Conservation (phyloP, 352 stramenopile genomes). For the Pilasporangium apinafurcum region DNA sequence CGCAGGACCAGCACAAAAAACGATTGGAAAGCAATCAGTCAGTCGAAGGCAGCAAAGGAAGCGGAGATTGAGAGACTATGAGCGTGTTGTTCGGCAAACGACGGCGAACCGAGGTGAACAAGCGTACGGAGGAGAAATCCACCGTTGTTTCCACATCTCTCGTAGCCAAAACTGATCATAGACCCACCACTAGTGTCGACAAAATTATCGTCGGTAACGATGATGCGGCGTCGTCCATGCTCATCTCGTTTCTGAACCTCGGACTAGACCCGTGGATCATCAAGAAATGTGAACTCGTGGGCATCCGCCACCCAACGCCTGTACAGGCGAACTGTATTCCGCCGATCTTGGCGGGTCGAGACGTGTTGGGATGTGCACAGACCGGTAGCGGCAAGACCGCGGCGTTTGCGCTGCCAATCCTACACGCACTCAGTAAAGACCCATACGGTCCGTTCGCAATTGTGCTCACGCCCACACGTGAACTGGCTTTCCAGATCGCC, state of each 20-base stretch:
- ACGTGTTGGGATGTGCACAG: slow-evolving; percentile 91
- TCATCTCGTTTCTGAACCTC: slow-evolving; percentile 81
- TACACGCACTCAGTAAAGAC: slow-evolving; percentile 93
- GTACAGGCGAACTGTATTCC: slow-evolving; percentile 91
- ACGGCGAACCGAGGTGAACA: too few relatives aligned
- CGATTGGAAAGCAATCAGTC: too few relatives aligned
- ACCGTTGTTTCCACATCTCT: background rate
- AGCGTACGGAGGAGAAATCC: slow-evolving; percentile 12
- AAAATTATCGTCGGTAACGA: slow-evolving; percentile 36
- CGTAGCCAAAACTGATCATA: background rate
- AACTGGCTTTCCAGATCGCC: slow-evolving; percentile 98
- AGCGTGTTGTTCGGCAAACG: slow-evolving; percentile 79
- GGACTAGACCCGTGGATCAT: slow-evolving; percentile 86
- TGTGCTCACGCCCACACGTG: slow-evolving; percentile 95
- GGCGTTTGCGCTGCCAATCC: slow-evolving; percentile 96
- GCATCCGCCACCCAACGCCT: slow-evolving; percentile 83
- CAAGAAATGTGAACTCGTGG: slow-evolving; percentile 76
- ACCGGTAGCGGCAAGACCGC: slow-evolving; percentile 98
- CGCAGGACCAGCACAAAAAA: too few relatives aligned
- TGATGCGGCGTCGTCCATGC: slow-evolving; percentile 28
- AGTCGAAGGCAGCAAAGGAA: too few relatives aligned
- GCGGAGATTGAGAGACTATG: slow-evolving; percentile 40
- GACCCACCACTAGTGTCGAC: slow-evolving; percentile 6
- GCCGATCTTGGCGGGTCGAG: slow-evolving; percentile 79
- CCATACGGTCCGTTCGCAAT: slow-evolving; percentile 94